Percentiles rank a stretch among this genome's conserved stretches.
Conservation (phyloP, 2,329 filamentous ascomycete genomes). For the Aspergillus sp. region DNA sequence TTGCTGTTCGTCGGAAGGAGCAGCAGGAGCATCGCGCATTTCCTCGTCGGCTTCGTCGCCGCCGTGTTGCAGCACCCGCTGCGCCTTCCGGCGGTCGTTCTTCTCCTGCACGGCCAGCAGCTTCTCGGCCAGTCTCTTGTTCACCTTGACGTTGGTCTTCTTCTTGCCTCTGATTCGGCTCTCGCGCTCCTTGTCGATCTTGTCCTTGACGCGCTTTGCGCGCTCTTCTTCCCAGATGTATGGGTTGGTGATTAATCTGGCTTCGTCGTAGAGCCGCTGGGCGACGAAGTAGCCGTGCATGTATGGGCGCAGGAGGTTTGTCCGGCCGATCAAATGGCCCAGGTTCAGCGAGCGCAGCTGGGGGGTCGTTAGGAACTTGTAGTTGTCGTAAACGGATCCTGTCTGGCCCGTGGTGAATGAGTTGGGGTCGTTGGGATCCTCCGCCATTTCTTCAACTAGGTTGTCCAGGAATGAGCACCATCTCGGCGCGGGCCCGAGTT, state of each 20-base stretch:
- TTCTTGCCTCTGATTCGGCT: conserved; percentile 88
- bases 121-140: conserved; percentile 56
- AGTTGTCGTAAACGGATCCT: conserved; percentile 91
- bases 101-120: conserved; percentile 53
- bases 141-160: conserved; percentile 85
- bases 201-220: conserved; percentile 82
- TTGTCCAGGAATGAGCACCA: conserved; percentile 98
- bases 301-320: conserved; percentile 81
- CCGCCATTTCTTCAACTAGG: conserved; percentile 96
- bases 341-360: conserved; percentile 80
- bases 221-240: conserved; percentile 90
- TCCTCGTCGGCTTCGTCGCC: conserved; percentile 47
- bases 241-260: conserved; percentile 82
- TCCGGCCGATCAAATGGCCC: conserved; percentile 81
- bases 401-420: conserved; percentile 37
- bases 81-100: conserved; percentile 36
- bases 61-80: conserved; percentile 45
- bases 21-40: conserved; percentile 20
- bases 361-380: conserved; percentile 88
- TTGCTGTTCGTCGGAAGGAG: conserved; percentile 1
- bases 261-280: conserved; percentile 91
- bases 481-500: conserved; percentile 81
- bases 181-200: conserved; percentile 94
- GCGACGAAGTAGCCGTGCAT: conserved; percentile 99
- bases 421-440: conserved; percentile 58